Percentiles rank a stretch among this genome's conserved stretches.
These are phyloP conservation scores for Colletotrichum sp. DNA, from an alignment of 2,329 filamentous ascomycete genomes.

Conservation along the genomic window DNA sequence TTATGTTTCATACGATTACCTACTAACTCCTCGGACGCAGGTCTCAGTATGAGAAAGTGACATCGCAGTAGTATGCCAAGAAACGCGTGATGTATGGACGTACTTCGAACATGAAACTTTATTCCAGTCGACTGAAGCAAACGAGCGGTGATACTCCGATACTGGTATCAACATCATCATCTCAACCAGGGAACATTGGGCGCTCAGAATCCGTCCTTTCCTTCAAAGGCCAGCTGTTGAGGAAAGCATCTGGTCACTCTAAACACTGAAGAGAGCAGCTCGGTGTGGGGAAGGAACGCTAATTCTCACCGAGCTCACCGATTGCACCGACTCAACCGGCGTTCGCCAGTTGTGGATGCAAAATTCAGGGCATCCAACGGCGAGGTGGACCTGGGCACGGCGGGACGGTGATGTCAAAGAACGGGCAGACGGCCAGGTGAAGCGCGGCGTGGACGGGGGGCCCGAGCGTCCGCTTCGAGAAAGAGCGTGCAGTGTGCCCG, in stretches of 20 bases:
- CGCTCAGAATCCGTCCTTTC: not conserved
- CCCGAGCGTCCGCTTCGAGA: not conserved
- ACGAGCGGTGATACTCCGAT: not conserved
- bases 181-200: not conserved
- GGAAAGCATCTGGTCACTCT: not conserved
- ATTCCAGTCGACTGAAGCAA: not conserved
- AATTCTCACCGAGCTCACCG: not conserved
- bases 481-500: not conserved
- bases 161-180: not conserved
- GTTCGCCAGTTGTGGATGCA: not conserved
- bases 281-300: not conserved
- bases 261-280: not conserved
- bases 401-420: not conserved
- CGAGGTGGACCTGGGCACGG: not conserved
- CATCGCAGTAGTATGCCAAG: too few relatives aligned
- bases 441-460: not conserved
- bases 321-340: not conserved
- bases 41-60: fast-evolving
- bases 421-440: not conserved
- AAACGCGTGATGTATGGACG: too few relatives aligned
- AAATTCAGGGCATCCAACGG: not conserved
- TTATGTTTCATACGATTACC: too few relatives aligned
- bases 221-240: not conserved
- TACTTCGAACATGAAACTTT: not conserved
- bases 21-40: not conserved